Evolutionary conservation across 345 rosid genomes (phyloP).

Genomic region (Pelargonium nanum): DNA sequence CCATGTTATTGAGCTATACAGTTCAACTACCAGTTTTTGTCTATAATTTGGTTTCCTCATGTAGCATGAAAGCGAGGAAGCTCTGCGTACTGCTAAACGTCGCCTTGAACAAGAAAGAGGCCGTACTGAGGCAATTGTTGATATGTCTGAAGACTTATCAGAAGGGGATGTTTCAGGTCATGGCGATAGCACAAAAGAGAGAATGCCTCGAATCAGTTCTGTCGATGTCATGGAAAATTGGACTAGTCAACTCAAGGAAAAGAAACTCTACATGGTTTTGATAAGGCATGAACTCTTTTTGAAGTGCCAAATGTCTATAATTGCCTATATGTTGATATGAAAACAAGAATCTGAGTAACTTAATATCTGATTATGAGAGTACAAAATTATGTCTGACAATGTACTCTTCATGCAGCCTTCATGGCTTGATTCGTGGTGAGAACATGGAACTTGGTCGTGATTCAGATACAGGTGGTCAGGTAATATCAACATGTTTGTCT

Average conservation of each 20-base stretch:
- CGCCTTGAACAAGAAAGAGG: conserved; percentile 54
- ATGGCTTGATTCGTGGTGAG: conserved; percentile 33
- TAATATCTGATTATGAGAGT: background rate
- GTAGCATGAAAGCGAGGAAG: conserved; percentile 69
- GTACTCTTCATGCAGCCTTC: conserved; percentile 29
- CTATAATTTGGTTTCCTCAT: background rate
- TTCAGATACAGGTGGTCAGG: conserved; percentile 29
- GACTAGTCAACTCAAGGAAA: conserved; percentile 57
- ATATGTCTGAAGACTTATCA: conserved; percentile 67
- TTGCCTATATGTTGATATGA: too few relatives aligned
- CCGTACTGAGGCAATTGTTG: conserved; percentile 66
- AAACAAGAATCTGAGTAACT: background rate
- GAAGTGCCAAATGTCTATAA: background rate
- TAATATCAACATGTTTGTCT: background rate
- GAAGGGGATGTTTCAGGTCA: conserved; percentile 57
- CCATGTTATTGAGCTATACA: background rate
- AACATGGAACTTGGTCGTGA: conserved; percentile 56
- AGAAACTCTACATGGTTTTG: conserved; percentile 65
- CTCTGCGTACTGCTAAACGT: conserved; percentile 43
- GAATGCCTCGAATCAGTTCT: conserved; percentile 54
- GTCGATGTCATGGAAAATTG: conserved; percentile 60
- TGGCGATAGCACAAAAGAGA: conserved; percentile 37
- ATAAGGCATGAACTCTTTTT: conserved; percentile 43
- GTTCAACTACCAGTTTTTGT: background rate
- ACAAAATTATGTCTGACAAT: background rate